Evolutionary conservation across 192 early-diverging fungal species (phyloP).

Genomic region (Coemansia sp.): DNA sequence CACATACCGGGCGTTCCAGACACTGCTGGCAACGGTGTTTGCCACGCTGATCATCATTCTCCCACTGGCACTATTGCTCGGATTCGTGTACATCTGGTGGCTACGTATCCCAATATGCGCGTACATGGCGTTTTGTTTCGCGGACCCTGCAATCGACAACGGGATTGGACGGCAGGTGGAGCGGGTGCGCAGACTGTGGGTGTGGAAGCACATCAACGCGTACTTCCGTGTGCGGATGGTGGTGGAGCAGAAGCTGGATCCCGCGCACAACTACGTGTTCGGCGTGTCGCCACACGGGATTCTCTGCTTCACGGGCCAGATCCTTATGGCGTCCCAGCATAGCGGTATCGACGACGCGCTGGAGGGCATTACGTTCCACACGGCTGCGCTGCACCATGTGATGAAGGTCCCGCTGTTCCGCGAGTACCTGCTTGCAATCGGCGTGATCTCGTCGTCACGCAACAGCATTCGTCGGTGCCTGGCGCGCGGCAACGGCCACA

Average conservation of each 20-base stretch:
- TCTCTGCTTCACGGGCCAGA: slow-evolving; percentile 79
- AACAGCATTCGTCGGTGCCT: slow-evolving; percentile 78
- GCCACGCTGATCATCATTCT: slow-evolving; percentile 36
- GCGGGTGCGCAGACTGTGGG: slow-evolving; percentile 54
- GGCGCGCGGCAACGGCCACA: slow-evolving; percentile 69
- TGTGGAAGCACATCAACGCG: slow-evolving; percentile 81
- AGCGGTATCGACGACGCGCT: slow-evolving; percentile 70
- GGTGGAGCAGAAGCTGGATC: slow-evolving; percentile 82
- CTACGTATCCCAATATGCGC: slow-evolving; percentile 32
- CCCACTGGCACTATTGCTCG: slow-evolving; percentile 22
- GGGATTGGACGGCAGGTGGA: slow-evolving; percentile 60
- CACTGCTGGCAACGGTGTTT: slow-evolving; percentile 33
- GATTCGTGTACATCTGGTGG: slow-evolving; percentile 28
- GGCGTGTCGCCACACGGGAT: slow-evolving; percentile 91
- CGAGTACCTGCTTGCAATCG: slow-evolving; percentile 77
- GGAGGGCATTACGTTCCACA: slow-evolving; percentile 66
- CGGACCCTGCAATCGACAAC: slow-evolving; percentile 43
- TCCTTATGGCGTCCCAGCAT: slow-evolving; percentile 82
- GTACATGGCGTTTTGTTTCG: slow-evolving; percentile 45
- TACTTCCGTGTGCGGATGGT: slow-evolving; percentile 83
- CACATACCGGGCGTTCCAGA: slow-evolving; percentile 19
- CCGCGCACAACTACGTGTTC: slow-evolving; percentile 85
- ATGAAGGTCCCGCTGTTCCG: slow-evolving; percentile 85
- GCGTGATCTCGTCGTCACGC: slow-evolving; percentile 75
- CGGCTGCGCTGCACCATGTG: slow-evolving; percentile 71